These are phyloP conservation scores for Fusarium clavum DNA, from an alignment of 2,329 filamentous ascomycete genomes.

Conservation along the genomic window DNA sequence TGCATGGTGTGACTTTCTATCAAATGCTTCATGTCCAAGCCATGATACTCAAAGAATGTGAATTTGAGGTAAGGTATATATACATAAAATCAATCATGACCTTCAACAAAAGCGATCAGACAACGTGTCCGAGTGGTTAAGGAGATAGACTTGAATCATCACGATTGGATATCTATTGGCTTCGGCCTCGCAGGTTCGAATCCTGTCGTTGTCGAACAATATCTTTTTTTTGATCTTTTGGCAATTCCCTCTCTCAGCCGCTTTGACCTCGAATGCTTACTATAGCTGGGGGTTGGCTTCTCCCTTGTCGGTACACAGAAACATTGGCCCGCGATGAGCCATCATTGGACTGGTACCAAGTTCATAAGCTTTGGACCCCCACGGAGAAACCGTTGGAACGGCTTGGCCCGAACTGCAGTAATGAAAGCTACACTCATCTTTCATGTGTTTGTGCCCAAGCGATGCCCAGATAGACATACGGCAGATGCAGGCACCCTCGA, in stretches of 20 bases:
- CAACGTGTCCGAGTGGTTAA: slow-evolving; percentile 32
- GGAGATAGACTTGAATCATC: slow-evolving; percentile 22
- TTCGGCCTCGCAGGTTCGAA: slow-evolving; percentile 26
- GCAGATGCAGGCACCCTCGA: neutral
- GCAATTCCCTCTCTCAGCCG: neutral
- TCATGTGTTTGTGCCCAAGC: neutral
- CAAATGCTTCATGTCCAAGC: neutral
- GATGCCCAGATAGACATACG: neutral
- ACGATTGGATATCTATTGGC: slow-evolving; percentile 14
- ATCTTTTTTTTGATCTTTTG: neutral
- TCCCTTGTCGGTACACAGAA: neutral
- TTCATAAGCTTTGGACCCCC: neutral
- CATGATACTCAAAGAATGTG: too few relatives aligned
- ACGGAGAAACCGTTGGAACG: neutral
- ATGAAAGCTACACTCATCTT: neutral
- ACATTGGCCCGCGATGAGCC: neutral
- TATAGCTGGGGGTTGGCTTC: neutral
- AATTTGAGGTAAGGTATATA: neutral
- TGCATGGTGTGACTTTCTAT: too few relatives aligned
- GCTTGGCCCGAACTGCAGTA: neutral
- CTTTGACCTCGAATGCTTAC: neutral
- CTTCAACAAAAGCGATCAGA: neutral
- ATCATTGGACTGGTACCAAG: neutral
- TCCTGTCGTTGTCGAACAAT: slow-evolving; percentile 7
- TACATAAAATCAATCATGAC: neutral